A percentile compares a stretch with the other conserved stretches of the same genome.
phyloP scores from a whole-genome alignment of 257 asterid species.

The Salvia rosmarinus region DNA sequence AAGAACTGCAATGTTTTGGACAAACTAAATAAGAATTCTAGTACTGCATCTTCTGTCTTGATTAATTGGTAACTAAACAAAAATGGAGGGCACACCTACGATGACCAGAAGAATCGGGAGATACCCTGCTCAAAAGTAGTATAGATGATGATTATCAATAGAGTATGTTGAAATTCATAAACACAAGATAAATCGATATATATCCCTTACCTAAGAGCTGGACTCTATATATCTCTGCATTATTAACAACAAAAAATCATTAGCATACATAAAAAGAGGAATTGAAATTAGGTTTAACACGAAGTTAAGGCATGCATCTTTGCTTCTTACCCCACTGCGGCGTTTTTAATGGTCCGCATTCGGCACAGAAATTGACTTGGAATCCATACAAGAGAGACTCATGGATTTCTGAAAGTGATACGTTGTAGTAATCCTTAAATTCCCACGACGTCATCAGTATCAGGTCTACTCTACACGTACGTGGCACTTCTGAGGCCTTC shows the following conservation, averaged over 20 bases:
- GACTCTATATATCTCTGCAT: background rate
- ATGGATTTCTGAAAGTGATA: slow-evolving; percentile 11
- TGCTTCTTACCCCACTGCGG: too few relatives aligned
- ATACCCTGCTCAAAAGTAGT: too few relatives aligned
- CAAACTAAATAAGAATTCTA: too few relatives aligned
- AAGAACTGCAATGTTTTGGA: background rate
- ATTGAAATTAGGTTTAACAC: too few relatives aligned
- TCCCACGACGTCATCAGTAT: slow-evolving; percentile 14
- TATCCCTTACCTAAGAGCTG: background rate
- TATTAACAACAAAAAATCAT: background rate
- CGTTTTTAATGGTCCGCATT: background rate
- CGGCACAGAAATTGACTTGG: background rate
- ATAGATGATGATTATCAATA: too few relatives aligned
- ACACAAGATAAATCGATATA: too few relatives aligned
- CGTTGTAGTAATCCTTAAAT: background rate
- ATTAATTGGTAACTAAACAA: too few relatives aligned
- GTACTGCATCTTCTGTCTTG: too few relatives aligned
- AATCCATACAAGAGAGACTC: slow-evolving; percentile 17
- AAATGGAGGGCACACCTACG: background rate
- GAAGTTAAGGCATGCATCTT: too few relatives aligned
- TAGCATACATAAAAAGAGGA: background rate
- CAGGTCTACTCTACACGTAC: background rate
- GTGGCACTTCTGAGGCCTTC: background rate
- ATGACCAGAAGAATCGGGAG: background rate
- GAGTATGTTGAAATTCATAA: too few relatives aligned